phyloP scores from a whole-genome alignment of 768 basidiomycete genomes.

The Mycena rebaudengoi region DNA sequence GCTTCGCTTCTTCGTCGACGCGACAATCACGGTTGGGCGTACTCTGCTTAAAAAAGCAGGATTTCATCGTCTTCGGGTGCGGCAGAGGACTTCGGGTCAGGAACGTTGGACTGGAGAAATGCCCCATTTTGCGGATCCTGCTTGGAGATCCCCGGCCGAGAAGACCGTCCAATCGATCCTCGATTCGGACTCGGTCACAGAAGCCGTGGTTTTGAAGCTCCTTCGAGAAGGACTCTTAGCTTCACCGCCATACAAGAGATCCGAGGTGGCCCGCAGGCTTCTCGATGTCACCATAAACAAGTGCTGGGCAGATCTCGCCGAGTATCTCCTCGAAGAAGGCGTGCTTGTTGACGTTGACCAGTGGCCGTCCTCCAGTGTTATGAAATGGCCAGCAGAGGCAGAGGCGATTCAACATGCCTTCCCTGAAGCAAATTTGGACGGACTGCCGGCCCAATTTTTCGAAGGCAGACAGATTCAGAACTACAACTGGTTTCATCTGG shows the following conservation, averaged over 20 bases:
- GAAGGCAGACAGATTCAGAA: background rate
- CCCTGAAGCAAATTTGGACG: background rate
- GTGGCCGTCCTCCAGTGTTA: background rate
- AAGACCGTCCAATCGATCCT: background rate
- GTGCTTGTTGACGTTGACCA: background rate
- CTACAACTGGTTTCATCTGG: background rate
- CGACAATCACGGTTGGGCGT: background rate
- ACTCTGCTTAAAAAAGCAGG: background rate
- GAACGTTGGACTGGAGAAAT: background rate
- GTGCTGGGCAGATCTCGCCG: background rate
- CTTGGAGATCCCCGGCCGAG: background rate
- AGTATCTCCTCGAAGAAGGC: background rate
- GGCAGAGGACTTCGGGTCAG: background rate
- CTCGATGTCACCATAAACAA: background rate
- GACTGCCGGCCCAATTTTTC: background rate
- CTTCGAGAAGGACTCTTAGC: background rate
- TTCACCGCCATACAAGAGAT: background rate
- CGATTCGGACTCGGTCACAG: background rate
- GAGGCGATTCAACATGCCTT: background rate
- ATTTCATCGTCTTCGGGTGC: background rate
- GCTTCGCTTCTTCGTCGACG: background rate
- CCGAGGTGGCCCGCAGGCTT: background rate
- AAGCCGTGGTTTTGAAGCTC: conserved; percentile 1
- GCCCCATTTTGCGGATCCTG: background rate
- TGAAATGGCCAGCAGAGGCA: background rate